These are phyloP conservation scores for Pythium insidiosum DNA, from an alignment of 352 stramenopile species.

Conservation along the genomic window DNA sequence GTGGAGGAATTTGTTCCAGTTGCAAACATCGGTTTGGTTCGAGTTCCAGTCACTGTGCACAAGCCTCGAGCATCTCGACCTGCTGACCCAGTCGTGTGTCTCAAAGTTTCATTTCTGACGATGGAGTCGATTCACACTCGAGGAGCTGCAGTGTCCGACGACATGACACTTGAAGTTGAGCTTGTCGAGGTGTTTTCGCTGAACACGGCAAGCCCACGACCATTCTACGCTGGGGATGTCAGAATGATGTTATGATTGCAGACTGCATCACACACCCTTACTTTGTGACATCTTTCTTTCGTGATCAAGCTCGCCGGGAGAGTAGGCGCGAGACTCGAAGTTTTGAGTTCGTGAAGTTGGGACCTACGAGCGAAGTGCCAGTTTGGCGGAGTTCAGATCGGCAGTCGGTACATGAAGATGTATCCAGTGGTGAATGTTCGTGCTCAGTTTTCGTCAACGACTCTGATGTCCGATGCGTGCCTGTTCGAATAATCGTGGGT, in stretches of 20 bases:
- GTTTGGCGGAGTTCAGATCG: slow-evolving; percentile 53
- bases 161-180: slow-evolving; percentile 72
- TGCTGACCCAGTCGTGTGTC: slow-evolving; percentile 42
- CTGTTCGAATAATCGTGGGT: not conserved
- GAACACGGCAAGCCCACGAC: slow-evolving; percentile 18
- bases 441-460: slow-evolving; percentile 5
- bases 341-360: slow-evolving; percentile 68
- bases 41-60: slow-evolving; percentile 31
- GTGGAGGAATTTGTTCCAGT: slow-evolving; percentile 73
- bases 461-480: slow-evolving; percentile 5
- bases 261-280: slow-evolving; percentile 71
- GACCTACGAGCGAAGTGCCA: slow-evolving; percentile 45
- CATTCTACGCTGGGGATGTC: slow-evolving; percentile 31
- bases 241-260: slow-evolving; percentile 27
- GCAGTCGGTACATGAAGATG: too few species aligned
- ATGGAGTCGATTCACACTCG: slow-evolving; percentile 35
- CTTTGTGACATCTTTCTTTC: slow-evolving; percentile 65
- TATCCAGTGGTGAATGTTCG: too few species aligned
- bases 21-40: slow-evolving; percentile 75
- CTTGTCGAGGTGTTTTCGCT: slow-evolving; percentile 39
- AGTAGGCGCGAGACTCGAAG: slow-evolving; percentile 42
- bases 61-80: slow-evolving; percentile 41
- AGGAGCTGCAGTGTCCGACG: slow-evolving; percentile 17
- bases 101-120: slow-evolving; percentile 41
- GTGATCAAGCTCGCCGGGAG: slow-evolving; percentile 33